Conservation (phyloP, 768 basidiomycete species). For the Rossbeevera mucosa region DNA sequence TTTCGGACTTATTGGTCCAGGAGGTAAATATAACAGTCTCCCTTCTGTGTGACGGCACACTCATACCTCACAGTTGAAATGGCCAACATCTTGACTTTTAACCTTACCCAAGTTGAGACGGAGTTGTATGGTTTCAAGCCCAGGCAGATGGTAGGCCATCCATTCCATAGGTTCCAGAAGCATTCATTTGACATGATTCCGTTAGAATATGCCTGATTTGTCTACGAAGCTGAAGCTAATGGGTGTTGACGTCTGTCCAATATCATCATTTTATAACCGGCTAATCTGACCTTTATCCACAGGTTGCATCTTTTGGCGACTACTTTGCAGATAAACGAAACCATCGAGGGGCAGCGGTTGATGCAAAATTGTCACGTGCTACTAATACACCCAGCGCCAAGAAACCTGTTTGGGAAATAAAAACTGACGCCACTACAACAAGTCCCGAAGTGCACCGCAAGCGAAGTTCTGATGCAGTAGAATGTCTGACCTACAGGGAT, state of each 20-base stretch:
- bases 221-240: conserved; percentile 63
- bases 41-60: background rate
- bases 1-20: conserved; percentile 76
- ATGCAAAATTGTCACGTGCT: background rate
- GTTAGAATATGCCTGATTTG: conserved; percentile 55
- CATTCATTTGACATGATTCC: background rate
- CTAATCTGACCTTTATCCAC: background rate
- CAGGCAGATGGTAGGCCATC: conserved; percentile 38
- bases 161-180: background rate
- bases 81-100: conserved; percentile 72
- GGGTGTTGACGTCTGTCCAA: conserved; percentile 46
- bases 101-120: conserved; percentile 55
- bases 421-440: conserved; percentile 22
- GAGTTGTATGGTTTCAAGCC: conserved; percentile 36
- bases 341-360: conserved; percentile 3
- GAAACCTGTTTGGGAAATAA: background rate
- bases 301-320: conserved; percentile 69
- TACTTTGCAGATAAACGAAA: conserved; percentile 57
- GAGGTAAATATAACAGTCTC: conserved; percentile 33
- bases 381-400: background rate
- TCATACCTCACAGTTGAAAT: conserved; percentile 52
- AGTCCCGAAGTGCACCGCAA: background rate
- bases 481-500: conserved; percentile 64
- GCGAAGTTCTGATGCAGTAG: conserved; percentile 39
- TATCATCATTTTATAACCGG: background rate